Conservation (phyloP, 1,284 basidiomycete genomes). For the Rugosomyces carneus region DNA sequence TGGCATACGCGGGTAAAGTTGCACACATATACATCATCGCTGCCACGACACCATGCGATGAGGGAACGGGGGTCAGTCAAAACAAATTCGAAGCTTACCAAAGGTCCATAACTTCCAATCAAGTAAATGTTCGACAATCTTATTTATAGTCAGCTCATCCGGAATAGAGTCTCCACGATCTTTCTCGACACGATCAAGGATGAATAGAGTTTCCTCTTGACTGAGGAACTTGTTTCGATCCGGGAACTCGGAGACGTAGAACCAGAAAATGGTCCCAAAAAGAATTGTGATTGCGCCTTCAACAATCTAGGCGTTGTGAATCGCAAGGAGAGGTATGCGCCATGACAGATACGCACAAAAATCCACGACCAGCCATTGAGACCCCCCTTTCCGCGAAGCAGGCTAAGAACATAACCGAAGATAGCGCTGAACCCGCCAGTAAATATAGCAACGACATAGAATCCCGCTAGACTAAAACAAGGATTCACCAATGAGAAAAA, state of each 20-base stretch:
- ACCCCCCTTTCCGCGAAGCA: conserved; percentile 31
- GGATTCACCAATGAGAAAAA: background rate
- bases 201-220: conserved; percentile 30
- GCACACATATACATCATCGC: conserved; percentile 40
- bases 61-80: conserved; percentile 1
- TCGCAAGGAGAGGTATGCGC: background rate
- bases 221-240: conserved; percentile 39
- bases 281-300: conserved; percentile 38
- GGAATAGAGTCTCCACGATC: conserved; percentile 42
- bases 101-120: conserved; percentile 44
- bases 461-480: conserved; percentile 32
- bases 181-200: conserved; percentile 35
- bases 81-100: conserved; percentile 21
- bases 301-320: conserved; percentile 30
- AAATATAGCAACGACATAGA: conserved; percentile 37
- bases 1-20: conserved; percentile 37
- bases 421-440: conserved; percentile 39
- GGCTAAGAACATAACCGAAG: conserved; percentile 35
- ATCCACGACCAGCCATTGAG: conserved; percentile 44
- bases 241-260: conserved; percentile 38
- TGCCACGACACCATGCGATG: conserved; percentile 7
- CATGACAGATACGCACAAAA: conserved; percentile 29
- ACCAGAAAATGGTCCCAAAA: conserved; percentile 35
- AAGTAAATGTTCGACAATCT: conserved; percentile 30
- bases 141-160: conserved; percentile 31